Percentiles rank a stretch among this genome's conserved stretches.
These are phyloP conservation scores for Cicer chorassanicum DNA, from an alignment of 306 rosid genomes.

Conservation along the genomic window DNA sequence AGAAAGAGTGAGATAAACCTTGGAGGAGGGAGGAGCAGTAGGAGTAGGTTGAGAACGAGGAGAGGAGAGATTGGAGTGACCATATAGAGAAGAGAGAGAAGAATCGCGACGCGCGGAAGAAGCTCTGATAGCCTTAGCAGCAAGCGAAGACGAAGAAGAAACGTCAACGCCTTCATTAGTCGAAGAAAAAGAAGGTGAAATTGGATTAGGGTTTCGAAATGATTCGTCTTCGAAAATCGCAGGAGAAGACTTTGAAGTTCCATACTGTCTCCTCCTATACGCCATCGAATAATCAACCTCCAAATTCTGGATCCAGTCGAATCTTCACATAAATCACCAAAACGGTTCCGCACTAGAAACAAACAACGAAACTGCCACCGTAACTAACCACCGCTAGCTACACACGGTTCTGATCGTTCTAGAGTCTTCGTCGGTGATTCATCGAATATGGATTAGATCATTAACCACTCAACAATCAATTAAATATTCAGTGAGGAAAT, in stretches of 20 bases:
- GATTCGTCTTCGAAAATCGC: conserved; percentile 41
- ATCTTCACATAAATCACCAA: neutral
- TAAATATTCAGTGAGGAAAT: neutral
- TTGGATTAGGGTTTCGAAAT: conserved; percentile 47
- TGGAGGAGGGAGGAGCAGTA: conserved; percentile 42
- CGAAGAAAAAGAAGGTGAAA: conserved; percentile 33
- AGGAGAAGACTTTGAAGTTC: conserved; percentile 48
- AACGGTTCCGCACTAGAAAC: conserved; percentile 11
- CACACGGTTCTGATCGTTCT: neutral
- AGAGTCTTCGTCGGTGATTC: conserved; percentile 6
- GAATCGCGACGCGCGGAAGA: conserved; percentile 90
- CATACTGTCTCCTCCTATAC: conserved; percentile 69
- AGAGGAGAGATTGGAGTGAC: conserved; percentile 55
- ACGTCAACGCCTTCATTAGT: conserved; percentile 30
- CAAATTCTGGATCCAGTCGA: conserved; percentile 28
- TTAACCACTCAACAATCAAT: conserved; percentile 1
- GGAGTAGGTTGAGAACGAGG: conserved; percentile 44
- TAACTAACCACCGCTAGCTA: neutral
- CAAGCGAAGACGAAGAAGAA: conserved; percentile 70
- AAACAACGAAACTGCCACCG: conserved; percentile 7
- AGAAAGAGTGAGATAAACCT: conserved; percentile 37
- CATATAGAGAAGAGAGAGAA: conserved; percentile 89
- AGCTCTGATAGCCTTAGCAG: conserved; percentile 92
- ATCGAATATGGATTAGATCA: conserved; percentile 36
- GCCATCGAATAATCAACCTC: conserved; percentile 57